Evolutionary conservation across 1,284 basidiomycete genomes (phyloP), one percentile per base, ranked within the genome.

Genomic region (Boletellus deceptivus): DNA sequence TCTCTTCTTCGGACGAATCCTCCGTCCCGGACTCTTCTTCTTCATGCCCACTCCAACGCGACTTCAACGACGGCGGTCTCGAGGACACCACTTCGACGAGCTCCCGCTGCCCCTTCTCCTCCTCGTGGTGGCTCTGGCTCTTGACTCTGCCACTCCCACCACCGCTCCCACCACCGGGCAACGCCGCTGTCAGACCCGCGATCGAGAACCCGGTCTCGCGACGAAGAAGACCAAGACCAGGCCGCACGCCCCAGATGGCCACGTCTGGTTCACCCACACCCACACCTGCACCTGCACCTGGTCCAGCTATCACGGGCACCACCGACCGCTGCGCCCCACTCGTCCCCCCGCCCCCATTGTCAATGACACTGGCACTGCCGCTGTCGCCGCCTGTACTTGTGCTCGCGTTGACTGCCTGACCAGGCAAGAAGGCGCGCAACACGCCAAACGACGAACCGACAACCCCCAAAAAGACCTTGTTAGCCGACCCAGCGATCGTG

Each of bases 401-500:
- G 25, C 8, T 25, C 25, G 25, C 8, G 25, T 25, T 25, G 25
- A 55, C 43, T 5, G 58, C 59, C 1, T 75, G 76, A 17, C 67
- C 71, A 3, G 71, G 73, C 8, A 76, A 69, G 17, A 94, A 72
- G 0, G 89, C 84, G 16, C 87, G 79, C 3, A 93, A 74, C 41
- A 92, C 88, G 10, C 88, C 87, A 69, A 93, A 83, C 11, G 81
- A 91, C 1, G 89, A 83, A 63, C 93, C 92, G 46, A 94, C 86
- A 35, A 94, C 91, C 18, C 90, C 91, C 1, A 78, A 84, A 47
- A 93, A 76, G 40, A 93, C 89, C 64, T 91, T 92, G 67, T 91
- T 91, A 13, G 92, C 91, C 0, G 87, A 88, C 10, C 82, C 89
- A 0, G 90, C 82, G 31, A 94, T 77, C 13, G 88, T 88, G 54